phyloP scores from a whole-genome alignment of 148 eudicot genomes.

The Chenopodium quinoa region DNA sequence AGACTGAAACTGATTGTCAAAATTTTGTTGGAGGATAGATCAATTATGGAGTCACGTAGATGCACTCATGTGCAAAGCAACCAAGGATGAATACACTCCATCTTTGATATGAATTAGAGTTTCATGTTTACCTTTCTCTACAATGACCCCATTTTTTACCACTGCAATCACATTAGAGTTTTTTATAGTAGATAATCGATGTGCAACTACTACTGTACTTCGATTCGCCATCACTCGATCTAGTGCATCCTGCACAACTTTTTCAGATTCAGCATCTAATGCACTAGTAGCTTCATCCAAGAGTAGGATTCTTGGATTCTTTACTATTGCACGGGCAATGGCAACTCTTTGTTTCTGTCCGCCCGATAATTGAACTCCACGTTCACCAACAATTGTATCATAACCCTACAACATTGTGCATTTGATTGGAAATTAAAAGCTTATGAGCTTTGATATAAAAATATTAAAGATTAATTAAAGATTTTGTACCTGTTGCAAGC shows the following conservation, averaged over 20 bases:
- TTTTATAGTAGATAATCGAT: constrained; percentile 59
- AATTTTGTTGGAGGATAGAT: background rate
- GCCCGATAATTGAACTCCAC: constrained; percentile 71
- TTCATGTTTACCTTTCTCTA: constrained; percentile 71
- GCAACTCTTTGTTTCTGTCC: constrained; percentile 75
- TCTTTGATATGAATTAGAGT: constrained; percentile 44
- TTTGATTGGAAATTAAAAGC: background rate
- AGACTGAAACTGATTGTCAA: background rate
- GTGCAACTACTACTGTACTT: constrained; percentile 66
- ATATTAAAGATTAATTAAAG: too few species aligned
- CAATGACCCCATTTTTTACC: constrained; percentile 58
- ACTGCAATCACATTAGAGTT: constrained; percentile 58
- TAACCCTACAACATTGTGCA: constrained; percentile 45
- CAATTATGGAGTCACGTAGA: background rate
- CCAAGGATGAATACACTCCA: constrained; percentile 63
- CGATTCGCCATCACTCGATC: constrained; percentile 54
- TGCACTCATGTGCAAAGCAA: constrained; percentile 48
- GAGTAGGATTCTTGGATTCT: constrained; percentile 54
- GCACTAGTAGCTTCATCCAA: constrained; percentile 80
- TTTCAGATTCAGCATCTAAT: constrained; percentile 65
- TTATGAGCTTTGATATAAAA: too few species aligned
- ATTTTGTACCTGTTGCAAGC: constrained; percentile 50
- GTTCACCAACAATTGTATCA: constrained; percentile 65
- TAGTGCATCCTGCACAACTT: constrained; percentile 66
- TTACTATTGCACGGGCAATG: constrained; percentile 70